Conservation (phyloP, 2,329 filamentous ascomycete species). For the Pseudocercospora vitis region DNA sequence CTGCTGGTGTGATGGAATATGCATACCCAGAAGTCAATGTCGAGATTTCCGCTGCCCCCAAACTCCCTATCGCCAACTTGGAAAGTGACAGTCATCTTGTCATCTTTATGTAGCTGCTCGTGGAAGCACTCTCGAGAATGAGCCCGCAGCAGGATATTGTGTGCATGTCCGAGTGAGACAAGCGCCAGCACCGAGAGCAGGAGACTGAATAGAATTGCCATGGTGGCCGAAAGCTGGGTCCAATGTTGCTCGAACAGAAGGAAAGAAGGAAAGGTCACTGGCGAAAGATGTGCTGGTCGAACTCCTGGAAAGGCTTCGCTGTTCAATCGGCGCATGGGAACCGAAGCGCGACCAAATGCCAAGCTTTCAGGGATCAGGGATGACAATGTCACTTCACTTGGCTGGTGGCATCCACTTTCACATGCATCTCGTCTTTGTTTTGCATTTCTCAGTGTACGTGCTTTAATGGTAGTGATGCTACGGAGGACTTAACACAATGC, state of each 20-base stretch:
- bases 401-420: constrained; percentile 11
- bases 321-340: constrained; percentile 2
- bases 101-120: constrained; percentile 86
- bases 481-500: no score
- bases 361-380: constrained; percentile 11
- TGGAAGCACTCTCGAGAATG: constrained; percentile 98
- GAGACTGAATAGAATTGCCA: constrained; percentile 38
- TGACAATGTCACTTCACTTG: constrained; percentile 12
- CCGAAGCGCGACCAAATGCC: no score
- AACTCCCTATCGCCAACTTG: constrained; percentile 97
- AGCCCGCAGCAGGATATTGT: constrained; percentile 93
- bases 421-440: background rate
- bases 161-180: constrained; percentile 67
- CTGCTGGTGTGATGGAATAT: no score
- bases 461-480: no score
- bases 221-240: constrained; percentile 12
- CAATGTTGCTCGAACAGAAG: constrained; percentile 7
- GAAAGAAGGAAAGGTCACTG: constrained; percentile 13
- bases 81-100: constrained; percentile 98
- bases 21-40: constrained; percentile 95
- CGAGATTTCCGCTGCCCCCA: constrained; percentile 87
- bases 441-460: background rate
- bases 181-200: constrained; percentile 54
- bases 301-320: constrained; percentile 3
- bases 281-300: constrained; percentile 4